Percentiles rank a stretch among this genome's conserved stretches.
phyloP scores from a whole-genome alignment of 345 rosid genomes.

The Eucalyptus cladocalyx region DNA sequence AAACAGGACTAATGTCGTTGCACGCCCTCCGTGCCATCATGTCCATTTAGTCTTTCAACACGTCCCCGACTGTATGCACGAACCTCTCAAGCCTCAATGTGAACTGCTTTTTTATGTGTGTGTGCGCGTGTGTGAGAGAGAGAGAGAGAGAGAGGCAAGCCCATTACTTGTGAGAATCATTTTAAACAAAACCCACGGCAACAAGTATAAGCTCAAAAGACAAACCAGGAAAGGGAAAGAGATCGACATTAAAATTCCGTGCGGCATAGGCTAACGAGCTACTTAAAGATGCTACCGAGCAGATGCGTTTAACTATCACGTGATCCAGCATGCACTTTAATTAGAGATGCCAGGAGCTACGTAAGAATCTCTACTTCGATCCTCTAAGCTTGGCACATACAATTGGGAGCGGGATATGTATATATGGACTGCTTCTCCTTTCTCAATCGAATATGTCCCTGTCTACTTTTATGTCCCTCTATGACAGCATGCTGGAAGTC shows the following conservation, averaged over 20 bases:
- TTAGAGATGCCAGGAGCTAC: background rate
- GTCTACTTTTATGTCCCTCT: constrained; percentile 72
- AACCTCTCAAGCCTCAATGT: background rate
- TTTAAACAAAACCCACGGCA: background rate
- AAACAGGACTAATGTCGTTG: background rate
- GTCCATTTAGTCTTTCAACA: background rate
- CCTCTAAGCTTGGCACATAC: constrained; percentile 55
- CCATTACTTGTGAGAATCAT: background rate
- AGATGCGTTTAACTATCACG: background rate
- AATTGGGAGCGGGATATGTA: constrained; percentile 90
- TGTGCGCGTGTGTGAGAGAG: too few relatives aligned
- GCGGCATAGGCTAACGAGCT: background rate
- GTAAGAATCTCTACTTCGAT: background rate
- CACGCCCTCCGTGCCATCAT: background rate
- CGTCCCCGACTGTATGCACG: background rate
- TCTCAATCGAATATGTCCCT: constrained; percentile 60
- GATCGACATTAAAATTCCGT: background rate
- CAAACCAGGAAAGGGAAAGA: background rate
- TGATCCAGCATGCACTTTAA: background rate
- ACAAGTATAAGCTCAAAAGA: background rate
- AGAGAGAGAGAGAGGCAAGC: background rate
- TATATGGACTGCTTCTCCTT: constrained; percentile 82
- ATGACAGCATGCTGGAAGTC: constrained; percentile 58
- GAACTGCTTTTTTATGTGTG: background rate
- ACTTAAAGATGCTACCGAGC: background rate